Conservation (phyloP, 106 monocot genomes). For the Iris macrosiphon region DNA sequence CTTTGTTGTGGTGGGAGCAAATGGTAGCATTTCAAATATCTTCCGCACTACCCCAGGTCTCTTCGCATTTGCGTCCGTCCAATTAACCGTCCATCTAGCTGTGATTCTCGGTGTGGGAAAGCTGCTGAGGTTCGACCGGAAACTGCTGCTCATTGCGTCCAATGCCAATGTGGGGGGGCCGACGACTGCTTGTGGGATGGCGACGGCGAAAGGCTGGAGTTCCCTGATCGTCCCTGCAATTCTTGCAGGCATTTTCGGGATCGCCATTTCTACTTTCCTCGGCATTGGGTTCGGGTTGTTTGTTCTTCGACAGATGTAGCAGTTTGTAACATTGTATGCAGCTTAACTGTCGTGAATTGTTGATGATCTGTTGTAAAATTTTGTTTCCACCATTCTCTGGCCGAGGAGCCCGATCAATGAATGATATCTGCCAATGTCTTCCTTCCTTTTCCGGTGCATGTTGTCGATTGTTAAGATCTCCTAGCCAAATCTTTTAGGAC, state of each 20-base stretch:
- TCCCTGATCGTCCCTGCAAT: conserved; percentile 70
- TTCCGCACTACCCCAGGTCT: conserved; percentile 60
- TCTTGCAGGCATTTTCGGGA: conserved; percentile 67
- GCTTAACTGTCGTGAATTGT: no score
- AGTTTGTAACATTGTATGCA: no score
- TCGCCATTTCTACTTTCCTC: conserved; percentile 67
- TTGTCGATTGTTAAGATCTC: no score
- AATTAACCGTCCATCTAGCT: conserved; percentile 46
- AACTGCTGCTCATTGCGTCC: conserved; percentile 64
- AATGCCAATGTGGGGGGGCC: conserved; percentile 84
- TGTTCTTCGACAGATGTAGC: conserved; percentile 43
- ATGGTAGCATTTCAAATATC: conserved; percentile 67
- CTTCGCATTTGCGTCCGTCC: conserved; percentile 52
- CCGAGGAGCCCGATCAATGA: no score
- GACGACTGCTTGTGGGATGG: conserved; percentile 83
- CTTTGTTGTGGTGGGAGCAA: conserved; percentile 71
- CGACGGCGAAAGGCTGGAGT: conserved; percentile 73
- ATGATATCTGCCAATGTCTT: no score
- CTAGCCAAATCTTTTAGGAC: no score
- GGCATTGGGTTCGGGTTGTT: conserved; percentile 50
- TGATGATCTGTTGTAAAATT: no score
- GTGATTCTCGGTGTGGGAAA: conserved; percentile 50
- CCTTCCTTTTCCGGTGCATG: no score
- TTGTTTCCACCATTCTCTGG: no score
- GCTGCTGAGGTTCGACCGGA: conserved; percentile 52